Evolutionary conservation across 2,329 filamentous ascomycete genomes (phyloP), one percentile per base, ranked within the genome.

Genomic region (Exophiala phaeomuriformis): DNA sequence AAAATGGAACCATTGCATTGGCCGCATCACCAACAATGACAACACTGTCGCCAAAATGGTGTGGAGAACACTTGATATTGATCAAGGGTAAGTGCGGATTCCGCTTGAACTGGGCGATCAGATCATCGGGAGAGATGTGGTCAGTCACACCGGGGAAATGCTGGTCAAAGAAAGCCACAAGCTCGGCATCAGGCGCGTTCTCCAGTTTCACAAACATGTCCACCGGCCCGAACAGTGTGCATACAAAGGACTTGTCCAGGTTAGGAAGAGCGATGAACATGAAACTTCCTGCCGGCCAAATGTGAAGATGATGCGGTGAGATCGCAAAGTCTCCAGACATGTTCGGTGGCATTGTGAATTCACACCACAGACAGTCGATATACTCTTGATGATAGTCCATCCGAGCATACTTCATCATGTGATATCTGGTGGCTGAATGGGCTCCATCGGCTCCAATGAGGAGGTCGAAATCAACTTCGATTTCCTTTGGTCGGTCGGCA

Each of bases 201-300:
- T 90, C 85, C 1, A 98, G 79, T 1, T 75, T 68, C 2, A 77
- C 72, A 66, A 89, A 95, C 52, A 87, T 77, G 2, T 75, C 70
- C 36, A 84, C 81, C 0, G 90, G 87, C 37, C 94, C 80, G 69
- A 98, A 98, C 2, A 98, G 78, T 0, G 94, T 98, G 69, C 90
- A 95, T 0, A 90, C 96, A 67, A 98, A 98, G 2, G 88, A 87
- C 52, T 88, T 90, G 67, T 97, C 90, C 70, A 88, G 68, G n/a
- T 77, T 77, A 0, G 93, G 91, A 41, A 98, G 90, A 12, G 93
- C 94, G 65, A 98, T 98, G 72, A 98, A 98, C 94, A 98, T 97
- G 65, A 93, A 91, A 40, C 90, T 83, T 63, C 84, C 84, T 32
- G 88, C 90, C 0, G 93, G 93, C 93, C 93, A 98, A 67, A 98